Percentiles rank a stretch among this genome's conserved stretches.
phyloP scores from a whole-genome alignment of 2,329 filamentous ascomycete species.

The Trichophyton schoenleinii region DNA sequence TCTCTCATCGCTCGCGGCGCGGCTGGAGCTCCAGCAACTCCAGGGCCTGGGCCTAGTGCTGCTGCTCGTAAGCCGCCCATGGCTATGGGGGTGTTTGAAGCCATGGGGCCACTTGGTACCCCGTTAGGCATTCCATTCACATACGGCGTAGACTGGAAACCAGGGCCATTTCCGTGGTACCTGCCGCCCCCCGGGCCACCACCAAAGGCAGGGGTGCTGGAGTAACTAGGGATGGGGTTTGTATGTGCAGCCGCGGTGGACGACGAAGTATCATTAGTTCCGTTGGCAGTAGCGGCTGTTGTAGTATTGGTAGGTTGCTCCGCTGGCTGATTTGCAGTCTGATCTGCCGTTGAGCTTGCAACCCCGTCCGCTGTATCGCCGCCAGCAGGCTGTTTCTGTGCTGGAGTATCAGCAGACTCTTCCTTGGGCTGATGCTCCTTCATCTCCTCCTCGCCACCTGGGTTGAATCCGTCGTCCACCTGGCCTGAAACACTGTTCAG shows the following conservation, averaged over 20 bases:
- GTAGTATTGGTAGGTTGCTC: background rate
- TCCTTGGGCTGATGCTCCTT: conserved; percentile 18
- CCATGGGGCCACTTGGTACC: background rate
- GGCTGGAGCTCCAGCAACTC: conserved; percentile 62
- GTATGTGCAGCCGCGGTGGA: background rate
- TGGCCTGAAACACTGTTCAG: background rate
- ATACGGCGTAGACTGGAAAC: background rate
- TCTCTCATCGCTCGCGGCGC: conserved; percentile 92
- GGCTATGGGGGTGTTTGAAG: background rate
- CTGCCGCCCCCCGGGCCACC: background rate
- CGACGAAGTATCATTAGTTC: background rate
- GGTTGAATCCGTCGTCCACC: conserved; percentile 22
- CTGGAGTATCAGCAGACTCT: background rate
- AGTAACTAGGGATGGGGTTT: conserved; percentile 2
- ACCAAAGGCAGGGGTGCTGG: background rate
- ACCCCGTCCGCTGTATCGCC: background rate
- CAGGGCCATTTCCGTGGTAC: conserved; percentile 11
- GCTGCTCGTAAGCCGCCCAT: conserved; percentile 13
- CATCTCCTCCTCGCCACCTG: conserved; percentile 24
- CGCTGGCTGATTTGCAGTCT: background rate
- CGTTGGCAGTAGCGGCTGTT: background rate
- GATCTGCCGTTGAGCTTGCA: background rate
- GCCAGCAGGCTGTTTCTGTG: background rate
- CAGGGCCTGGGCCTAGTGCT: conserved; percentile 50
- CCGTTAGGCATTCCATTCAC: background rate